Evolutionary conservation across 805 yeast species (phyloP).

Genomic region (Wickerhamiella parazyma): DNA sequence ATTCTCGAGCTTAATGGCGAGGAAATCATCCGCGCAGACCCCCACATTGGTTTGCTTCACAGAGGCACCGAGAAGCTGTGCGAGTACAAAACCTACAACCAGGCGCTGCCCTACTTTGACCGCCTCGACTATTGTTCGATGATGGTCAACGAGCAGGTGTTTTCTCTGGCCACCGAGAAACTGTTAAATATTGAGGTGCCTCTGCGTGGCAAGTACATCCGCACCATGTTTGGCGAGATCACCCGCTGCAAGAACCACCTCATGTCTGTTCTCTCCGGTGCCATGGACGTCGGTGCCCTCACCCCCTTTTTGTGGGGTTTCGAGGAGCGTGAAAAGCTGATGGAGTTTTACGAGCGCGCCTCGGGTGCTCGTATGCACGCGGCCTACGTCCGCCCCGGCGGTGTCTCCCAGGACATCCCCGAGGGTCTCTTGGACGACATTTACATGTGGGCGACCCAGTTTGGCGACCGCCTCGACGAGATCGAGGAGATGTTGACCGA

Average conservation of each 20-base stretch:
- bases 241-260: slow-evolving; percentile 73
- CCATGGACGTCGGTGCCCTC: slow-evolving; percentile 90
- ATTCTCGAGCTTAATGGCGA: slow-evolving; percentile 81
- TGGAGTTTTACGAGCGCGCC: slow-evolving; percentile 86
- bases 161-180: slow-evolving; percentile 73
- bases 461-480: slow-evolving; percentile 85
- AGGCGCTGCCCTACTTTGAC: slow-evolving; percentile 80
- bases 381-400: slow-evolving; percentile 85
- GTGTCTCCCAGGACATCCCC: slow-evolving; percentile 79
- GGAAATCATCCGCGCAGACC: slow-evolving; percentile 75
- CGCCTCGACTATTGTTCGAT: slow-evolving; percentile 70
- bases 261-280: slow-evolving; percentile 77
- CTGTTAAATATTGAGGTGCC: slow-evolving; percentile 76
- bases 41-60: slow-evolving; percentile 78
- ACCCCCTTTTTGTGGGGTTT: slow-evolving; percentile 92
- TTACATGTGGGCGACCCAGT: slow-evolving; percentile 93
- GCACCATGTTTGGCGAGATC: slow-evolving; percentile 77
- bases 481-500: slow-evolving; percentile 80
- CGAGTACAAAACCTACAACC: slow-evolving; percentile 74
- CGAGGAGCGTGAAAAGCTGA: slow-evolving; percentile 83
- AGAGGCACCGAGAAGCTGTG: slow-evolving; percentile 83
- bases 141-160: slow-evolving; percentile 87
- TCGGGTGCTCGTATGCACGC: slow-evolving; percentile 83
- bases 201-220: slow-evolving; percentile 66
- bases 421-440: slow-evolving; percentile 78